A percentile compares a stretch with the other conserved stretches of the same genome.
phyloP scores from a whole-genome alignment of 2,329 filamentous ascomycete genomes.

The Drechslerella dactyloides region DNA sequence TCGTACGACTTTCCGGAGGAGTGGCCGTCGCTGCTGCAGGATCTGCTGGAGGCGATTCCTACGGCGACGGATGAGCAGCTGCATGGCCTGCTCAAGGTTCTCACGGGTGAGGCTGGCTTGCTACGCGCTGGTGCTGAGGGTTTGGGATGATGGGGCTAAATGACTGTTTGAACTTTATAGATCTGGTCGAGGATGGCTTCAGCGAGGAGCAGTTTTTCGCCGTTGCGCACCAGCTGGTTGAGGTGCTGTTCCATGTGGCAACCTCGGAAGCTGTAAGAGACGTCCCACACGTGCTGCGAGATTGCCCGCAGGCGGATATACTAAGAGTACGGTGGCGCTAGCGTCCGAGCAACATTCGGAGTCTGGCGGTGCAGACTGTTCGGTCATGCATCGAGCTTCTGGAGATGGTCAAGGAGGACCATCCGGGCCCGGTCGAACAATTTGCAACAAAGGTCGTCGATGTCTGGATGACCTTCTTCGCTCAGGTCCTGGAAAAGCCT shows the following conservation, averaged over 20 bases:
- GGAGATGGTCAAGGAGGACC: conserved; percentile 94
- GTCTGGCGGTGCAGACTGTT: conserved; percentile 88
- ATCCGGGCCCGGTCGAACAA: conserved; percentile 80
- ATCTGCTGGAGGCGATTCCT: conserved; percentile 77
- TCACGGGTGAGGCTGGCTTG: conserved; percentile 61
- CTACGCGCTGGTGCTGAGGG: not conserved
- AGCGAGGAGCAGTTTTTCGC: conserved; percentile 94
- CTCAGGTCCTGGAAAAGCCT: conserved; percentile 74
- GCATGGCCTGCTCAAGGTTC: conserved; percentile 85
- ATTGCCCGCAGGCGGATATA: not conserved
- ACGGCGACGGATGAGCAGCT: conserved; percentile 78
- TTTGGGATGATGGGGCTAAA: conserved; percentile 20
- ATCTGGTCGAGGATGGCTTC: conserved; percentile 90
- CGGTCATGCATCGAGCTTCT: conserved; percentile 90
- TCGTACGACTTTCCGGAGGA: conserved; percentile 86
- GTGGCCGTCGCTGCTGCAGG: conserved; percentile 88
- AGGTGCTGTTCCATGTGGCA: conserved; percentile 81
- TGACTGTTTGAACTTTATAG: conserved; percentile 58
- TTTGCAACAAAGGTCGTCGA: conserved; percentile 87
- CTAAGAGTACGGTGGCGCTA: conserved; percentile 22
- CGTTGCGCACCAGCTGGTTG: conserved; percentile 83
- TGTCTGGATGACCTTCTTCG: conserved; percentile 89
- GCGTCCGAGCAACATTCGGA: conserved; percentile 67
- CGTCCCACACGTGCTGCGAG: not conserved
- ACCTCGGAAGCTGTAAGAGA: conserved; percentile 74